Base-by-base conservation (phyloP, 2,329 filamentous ascomycete species). In the Clarireedia hainanense region DNA sequence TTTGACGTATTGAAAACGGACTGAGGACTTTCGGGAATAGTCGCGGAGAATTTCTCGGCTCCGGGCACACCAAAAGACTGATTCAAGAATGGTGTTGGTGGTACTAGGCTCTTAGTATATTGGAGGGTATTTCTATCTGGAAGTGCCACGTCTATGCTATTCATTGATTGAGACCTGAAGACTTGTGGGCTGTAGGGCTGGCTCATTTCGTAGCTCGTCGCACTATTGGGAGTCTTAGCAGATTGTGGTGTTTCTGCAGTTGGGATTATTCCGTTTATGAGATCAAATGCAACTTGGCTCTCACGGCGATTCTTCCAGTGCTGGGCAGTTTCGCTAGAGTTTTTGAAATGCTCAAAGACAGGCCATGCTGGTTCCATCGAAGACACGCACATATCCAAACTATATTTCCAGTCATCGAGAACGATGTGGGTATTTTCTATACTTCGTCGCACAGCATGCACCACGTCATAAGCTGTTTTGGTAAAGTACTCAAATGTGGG, bases 401-500 rank as follows among this genome's bases (percentile, higher is more conserved):
- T 61, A n/a, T 62, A 59, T 47, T 64, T 67, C 65, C 65, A 69
- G 37, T 67, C 64, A 50, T 66, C 60, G 10, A 66, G 60, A 24
- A 59, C 51, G 20, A 67, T 62, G 37, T 67, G 64, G 0, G 63
- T 65, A 27, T 60, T 63, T 10, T 66, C 64, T 48, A 69, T 64
- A 48, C 63, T 65, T 39, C 63, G 60, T 23, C 63, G 60, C 7
- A 67, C 63, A 7, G 62, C 61, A 52, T 62, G 62, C 14, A 66
- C 57, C 36, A 65, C 61, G 27, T 66, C 58, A 68, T 70, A 65
- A 15, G 69, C 68, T 53, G 67, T 67, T 40, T 65, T 69, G 27
- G 74, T 63, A 24, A 72, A 68, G 60, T 70, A 69, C 23, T 72
- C 72, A 54, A 73, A 73, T 0, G 68, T 78, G 55, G 68, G 73